Percentiles rank a stretch among this genome's conserved stretches.
Evolutionary conservation across 768 basidiomycete species (phyloP).

Genomic region (Mycena galopus): DNA sequence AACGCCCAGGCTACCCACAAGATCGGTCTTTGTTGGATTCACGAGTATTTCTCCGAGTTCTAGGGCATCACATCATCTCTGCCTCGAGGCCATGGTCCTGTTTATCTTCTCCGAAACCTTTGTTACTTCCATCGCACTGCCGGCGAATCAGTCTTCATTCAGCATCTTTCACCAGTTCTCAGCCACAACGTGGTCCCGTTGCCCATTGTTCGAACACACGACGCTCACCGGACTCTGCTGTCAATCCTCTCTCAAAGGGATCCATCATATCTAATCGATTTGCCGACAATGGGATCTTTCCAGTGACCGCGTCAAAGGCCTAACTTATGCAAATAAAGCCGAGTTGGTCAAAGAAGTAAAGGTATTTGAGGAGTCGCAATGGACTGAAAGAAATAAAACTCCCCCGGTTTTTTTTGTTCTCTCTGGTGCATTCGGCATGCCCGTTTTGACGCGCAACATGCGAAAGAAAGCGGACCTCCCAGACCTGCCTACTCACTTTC

Average conservation of each 20-base stretch:
- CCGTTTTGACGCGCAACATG: conserved; percentile 31
- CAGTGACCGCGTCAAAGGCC: conserved; percentile 28
- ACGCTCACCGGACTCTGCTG: background rate
- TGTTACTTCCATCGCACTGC: background rate
- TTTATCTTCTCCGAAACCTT: background rate
- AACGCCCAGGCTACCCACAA: no score
- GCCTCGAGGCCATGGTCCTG: background rate
- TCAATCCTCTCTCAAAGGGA: conserved; percentile 18
- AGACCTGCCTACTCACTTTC: conserved; percentile 13
- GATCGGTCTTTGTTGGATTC: no score
- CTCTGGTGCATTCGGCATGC: conserved; percentile 1
- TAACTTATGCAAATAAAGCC: conserved; percentile 18
- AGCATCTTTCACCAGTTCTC: background rate
- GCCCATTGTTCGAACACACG: conserved; percentile 15
- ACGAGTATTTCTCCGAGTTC: no score
- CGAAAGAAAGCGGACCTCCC: conserved; percentile 22
- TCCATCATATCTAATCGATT: conserved; percentile 32
- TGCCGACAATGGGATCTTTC: conserved; percentile 21
- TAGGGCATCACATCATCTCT: background rate
- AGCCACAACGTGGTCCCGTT: no score
- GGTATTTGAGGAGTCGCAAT: conserved; percentile 23
- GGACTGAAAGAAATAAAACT: background rate
- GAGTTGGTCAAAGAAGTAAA: conserved; percentile 28
- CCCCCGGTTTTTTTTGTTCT: background rate
- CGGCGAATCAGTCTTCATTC: background rate